phyloP scores from a whole-genome alignment of 768 basidiomycete species.

The Agrocybe praecox region DNA sequence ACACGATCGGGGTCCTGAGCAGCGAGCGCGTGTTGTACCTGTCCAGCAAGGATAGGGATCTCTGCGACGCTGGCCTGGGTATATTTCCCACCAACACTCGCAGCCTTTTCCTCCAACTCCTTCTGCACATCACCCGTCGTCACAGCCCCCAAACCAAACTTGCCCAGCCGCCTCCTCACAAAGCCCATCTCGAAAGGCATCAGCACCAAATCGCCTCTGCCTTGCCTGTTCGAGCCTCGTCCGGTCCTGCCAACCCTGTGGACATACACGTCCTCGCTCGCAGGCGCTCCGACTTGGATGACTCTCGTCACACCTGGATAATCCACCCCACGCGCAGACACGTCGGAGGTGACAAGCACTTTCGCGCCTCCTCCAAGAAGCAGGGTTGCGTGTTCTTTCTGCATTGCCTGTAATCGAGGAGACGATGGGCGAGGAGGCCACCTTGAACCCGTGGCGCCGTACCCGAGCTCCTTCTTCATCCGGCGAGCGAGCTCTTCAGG shows the following conservation, averaged over 20 bases:
- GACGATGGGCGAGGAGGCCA: conserved; percentile 35
- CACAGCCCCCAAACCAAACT: conserved; percentile 70
- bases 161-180: conserved; percentile 58
- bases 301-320: conserved; percentile 89
- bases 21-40: not conserved
- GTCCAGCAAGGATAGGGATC: not conserved
- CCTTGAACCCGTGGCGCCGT: not conserved
- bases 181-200: conserved; percentile 80
- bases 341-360: conserved; percentile 83
- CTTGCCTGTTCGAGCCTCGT: conserved; percentile 55
- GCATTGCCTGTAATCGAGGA: not conserved
- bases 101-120: conserved; percentile 13
- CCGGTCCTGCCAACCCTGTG: conserved; percentile 89
- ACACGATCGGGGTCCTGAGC: not conserved
- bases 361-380: not conserved
- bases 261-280: conserved; percentile 70
- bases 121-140: conserved; percentile 38
- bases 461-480: not conserved
- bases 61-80: not conserved
- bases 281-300: conserved; percentile 87
- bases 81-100: not conserved
- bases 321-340: conserved; percentile 88
- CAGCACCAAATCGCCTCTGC: conserved; percentile 80
- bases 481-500: not conserved
- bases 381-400: too few relatives aligned